Conservation (phyloP, 768 basidiomycete species). For the Jaapia argillacea region DNA sequence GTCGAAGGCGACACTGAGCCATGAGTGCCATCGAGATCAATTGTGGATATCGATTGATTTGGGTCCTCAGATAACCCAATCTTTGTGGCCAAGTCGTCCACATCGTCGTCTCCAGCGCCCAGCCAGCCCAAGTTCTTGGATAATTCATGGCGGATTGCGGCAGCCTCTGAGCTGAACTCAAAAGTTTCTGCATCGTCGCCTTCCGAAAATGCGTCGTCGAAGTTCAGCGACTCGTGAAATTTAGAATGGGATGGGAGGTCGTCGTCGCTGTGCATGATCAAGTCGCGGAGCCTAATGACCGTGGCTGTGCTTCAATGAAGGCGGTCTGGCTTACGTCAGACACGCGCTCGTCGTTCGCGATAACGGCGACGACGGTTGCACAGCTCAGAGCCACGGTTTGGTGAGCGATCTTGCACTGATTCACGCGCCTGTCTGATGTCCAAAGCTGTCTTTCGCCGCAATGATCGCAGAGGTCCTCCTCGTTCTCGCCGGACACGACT, state of each 20-base stretch:
- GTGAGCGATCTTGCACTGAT: too few species aligned
- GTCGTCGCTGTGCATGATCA: too few species aligned
- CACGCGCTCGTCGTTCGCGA: too few species aligned
- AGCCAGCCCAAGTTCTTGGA: conserved; percentile 32
- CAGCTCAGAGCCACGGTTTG: too few species aligned
- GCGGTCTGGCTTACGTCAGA: too few species aligned
- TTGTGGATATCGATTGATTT: conserved; percentile 47
- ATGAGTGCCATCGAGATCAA: conserved; percentile 35
- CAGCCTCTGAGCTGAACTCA: conserved; percentile 44
- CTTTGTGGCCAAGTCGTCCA: neutral
- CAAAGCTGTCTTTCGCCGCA: too few species aligned
- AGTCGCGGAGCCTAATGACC: too few species aligned
- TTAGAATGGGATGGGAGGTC: too few species aligned
- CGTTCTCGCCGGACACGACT: conserved; percentile 79
- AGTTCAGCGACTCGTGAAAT: too few species aligned
- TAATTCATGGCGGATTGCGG: conserved; percentile 53
- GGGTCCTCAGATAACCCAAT: conserved; percentile 6
- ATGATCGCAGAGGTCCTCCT: conserved; percentile 91
- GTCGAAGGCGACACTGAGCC: conserved; percentile 8
- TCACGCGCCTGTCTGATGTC: too few species aligned
- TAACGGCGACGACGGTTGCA: too few species aligned
- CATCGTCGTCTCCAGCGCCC: neutral
- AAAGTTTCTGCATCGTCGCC: conserved; percentile 35
- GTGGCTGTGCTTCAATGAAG: too few species aligned
- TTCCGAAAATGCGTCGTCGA: conserved; percentile 67